A percentile compares a stretch with the other conserved stretches of the same genome.
These are phyloP conservation scores for Saxispiralis lemnorum DNA, from an alignment of 495 filamentous ascomycete genomes.

Conservation along the genomic window DNA sequence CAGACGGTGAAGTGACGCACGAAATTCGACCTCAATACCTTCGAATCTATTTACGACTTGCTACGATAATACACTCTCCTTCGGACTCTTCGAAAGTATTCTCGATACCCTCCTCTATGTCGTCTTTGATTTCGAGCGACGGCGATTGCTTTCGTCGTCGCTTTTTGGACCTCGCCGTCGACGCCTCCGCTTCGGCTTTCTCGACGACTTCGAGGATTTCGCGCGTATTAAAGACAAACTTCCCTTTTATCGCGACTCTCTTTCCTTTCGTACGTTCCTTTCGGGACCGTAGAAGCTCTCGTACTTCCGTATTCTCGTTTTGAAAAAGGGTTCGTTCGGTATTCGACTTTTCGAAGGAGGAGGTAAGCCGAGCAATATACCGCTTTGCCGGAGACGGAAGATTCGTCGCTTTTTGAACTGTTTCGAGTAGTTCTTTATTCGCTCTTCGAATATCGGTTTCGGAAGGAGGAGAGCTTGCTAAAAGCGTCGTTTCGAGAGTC, in stretches of 20 bases:
- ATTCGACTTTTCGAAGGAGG: constrained; percentile 1
- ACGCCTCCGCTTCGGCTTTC: too few relatives aligned
- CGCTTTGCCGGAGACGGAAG: background rate
- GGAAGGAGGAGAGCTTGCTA: background rate
- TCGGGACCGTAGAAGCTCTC: too few relatives aligned
- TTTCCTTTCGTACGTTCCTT: too few relatives aligned
- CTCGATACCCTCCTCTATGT: background rate
- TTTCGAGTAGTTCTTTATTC: background rate
- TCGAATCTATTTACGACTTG: background rate
- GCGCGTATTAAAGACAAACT: background rate
- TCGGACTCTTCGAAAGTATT: background rate
- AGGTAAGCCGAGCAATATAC: background rate
- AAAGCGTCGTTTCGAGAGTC: background rate
- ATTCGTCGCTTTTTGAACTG: background rate
- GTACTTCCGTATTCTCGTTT: too few relatives aligned
- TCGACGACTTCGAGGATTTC: background rate
- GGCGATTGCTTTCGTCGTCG: background rate
- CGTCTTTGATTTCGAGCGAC: background rate
- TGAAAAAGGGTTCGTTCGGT: background rate
- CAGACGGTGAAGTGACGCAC: background rate
- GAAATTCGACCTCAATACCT: background rate
- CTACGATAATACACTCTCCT: too few relatives aligned
- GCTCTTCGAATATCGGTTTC: background rate
- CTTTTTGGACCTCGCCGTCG: background rate
- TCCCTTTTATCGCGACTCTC: constrained; percentile 1